Base-by-base conservation (phyloP, 371 early-diverging fungal species). In the Haplosporangium sp. region DNA sequence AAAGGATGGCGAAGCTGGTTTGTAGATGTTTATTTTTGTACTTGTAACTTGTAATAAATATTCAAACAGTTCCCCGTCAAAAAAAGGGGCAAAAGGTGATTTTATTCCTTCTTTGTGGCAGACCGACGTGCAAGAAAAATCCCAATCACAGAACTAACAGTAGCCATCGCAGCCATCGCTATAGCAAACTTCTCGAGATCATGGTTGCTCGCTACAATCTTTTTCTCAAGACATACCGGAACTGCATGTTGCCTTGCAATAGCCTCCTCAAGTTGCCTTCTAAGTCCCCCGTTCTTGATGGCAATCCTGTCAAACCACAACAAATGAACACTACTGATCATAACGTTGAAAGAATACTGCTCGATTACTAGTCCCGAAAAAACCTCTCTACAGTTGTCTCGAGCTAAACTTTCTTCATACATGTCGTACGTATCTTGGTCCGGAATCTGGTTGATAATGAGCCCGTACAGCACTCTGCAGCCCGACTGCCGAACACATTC, bases 401-500 rank as follows among this genome's bases (percentile, higher is more conserved):
- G 6, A 8, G 38, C 39, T 1, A 42, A 0, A 7, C 13, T 0
- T 9, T 58, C 11, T 34, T 58, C 1, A 53, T 66, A 66, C 59
- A 66, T 19, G 3, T 58, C 37, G 19, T 44, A 66, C 2, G 45
- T 37, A 13, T 44, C 4, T 4, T 40, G 1, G 67, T 34, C 38
- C 1, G 1, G 42, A 35, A 66, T 45, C 17, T 66, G 67, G 37
- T 66, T 66, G 2, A 66, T 37, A n/a, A 66, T 58, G 34, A 66
- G n/a, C 10, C 47, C 45, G 35, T 58, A 66, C 1, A 66, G 89
- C 86, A 40, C 64, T 2, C 10, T 27, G 27, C 20, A 53, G 3
- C 53, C 53, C 27, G 53, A 19, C 53, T 53, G 53, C 6, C 20
- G 53, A 53, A 53, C 53, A 53, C 53, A 53, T 53, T 53, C 53